Base-by-base conservation (phyloP, 2,329 filamentous ascomycete species). In the Colletotrichum euphorbiae region DNA sequence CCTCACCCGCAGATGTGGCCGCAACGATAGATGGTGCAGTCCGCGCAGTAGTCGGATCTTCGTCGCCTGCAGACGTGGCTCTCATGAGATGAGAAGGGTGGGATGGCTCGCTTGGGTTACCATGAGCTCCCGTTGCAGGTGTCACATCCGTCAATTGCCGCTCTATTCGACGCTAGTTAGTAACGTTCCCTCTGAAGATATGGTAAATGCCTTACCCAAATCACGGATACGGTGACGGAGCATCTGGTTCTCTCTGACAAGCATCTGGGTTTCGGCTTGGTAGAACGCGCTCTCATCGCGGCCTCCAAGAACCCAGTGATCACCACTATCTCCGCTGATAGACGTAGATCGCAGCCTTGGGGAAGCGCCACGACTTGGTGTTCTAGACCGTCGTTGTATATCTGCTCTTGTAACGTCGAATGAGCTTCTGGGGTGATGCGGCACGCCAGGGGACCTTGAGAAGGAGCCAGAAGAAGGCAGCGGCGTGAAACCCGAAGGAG, bases 171-270 rank as follows among this genome's bases (percentile, higher is more conserved):
- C 46, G 70, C 75, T 66, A 76, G 73, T 55, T 15, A 57, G 31
- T 9, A 19, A 17, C 11, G 2, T n/a, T 28, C 4, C n/a, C 8
- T 24, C 13, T 5, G 3, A 11, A 9, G 17, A 21, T 15, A 11
- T 8, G 52, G 38, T 8, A 54, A 52, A 52, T 36, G n/a, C 58
- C 83, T 72, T 80, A 91, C 91, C 91, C 13, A 94, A 80, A 74
- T 94, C 91, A 40, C 90, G 85, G 67, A 94, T 92, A 55, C 92
- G 85, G 76, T 90, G 85, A 69, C 90, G 89, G 58, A 95, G 81
- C 92, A 95, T 94, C 78, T 94, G 92, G 72, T 94, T 95, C 80
- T 94, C 92, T 28, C 92, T 84, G 21, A 89, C 86, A 73, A 95
- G 79, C 80, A 89, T 93, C 78, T 93, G 91, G 1, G 91, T 93